phyloP scores from a whole-genome alignment of 164 flowering plant genomes.

The Pachysandra terminalis region DNA sequence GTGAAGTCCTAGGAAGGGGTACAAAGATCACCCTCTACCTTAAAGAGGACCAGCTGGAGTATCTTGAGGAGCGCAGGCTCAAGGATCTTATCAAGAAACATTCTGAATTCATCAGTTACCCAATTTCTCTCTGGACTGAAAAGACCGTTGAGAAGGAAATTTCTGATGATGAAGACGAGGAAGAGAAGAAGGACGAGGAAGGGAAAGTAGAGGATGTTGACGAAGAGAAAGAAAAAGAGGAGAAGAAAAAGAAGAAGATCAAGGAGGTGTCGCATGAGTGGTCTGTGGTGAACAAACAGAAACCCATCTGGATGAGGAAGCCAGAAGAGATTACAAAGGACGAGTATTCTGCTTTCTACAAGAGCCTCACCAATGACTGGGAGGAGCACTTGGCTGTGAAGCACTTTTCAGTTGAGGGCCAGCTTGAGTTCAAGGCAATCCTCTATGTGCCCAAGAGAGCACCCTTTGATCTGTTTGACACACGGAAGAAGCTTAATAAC shows the following conservation, averaged over 20 bases:
- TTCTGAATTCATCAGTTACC: constrained; percentile 53
- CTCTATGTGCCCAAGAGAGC: constrained; percentile 62
- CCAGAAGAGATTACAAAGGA: constrained; percentile 51
- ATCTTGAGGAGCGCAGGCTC: constrained; percentile 47
- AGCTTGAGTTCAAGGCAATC: constrained; percentile 55
- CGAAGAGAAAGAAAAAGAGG: constrained; percentile 46
- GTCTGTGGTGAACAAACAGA: constrained; percentile 49
- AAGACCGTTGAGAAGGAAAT: constrained; percentile 56
- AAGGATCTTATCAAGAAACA: constrained; percentile 54
- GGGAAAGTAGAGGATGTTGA: constrained; percentile 47
- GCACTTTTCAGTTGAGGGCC: constrained; percentile 56
- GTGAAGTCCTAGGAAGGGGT: constrained; percentile 46
- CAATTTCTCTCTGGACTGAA: constrained; percentile 49
- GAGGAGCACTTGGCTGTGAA: constrained; percentile 52
- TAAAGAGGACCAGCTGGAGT: constrained; percentile 50
- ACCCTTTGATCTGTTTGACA: constrained; percentile 61
- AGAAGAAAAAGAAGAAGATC: constrained; percentile 51
- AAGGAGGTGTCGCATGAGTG: constrained; percentile 52
- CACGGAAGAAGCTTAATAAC: constrained; percentile 61
- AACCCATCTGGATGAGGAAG: constrained; percentile 60
- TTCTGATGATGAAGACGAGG: constrained; percentile 55
- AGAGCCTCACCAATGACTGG: constrained; percentile 52
- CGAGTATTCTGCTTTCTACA: constrained; percentile 51
- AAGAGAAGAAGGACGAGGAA: constrained; percentile 52
- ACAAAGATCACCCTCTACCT: constrained; percentile 48